Evolutionary conservation across 208 protist species (phyloP), one percentile per base, ranked within the genome.

Genomic region (Leishmania gerbilli): DNA sequence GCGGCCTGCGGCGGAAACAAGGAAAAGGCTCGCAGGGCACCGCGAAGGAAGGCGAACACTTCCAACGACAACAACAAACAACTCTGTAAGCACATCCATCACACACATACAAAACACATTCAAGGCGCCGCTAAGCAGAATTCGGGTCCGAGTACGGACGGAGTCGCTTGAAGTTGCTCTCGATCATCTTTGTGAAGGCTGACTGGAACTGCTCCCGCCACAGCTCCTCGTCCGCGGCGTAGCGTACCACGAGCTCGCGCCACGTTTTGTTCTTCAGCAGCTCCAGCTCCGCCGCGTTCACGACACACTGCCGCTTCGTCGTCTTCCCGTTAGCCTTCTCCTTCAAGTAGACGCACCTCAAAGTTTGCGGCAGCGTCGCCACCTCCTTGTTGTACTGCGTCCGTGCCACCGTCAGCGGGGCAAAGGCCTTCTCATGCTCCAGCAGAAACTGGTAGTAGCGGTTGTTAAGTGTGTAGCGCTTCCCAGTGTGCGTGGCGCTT

Each of bases 131-230:
- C 74, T 51, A 83, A 21, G 64, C 51, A 4, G 79, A 78, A 53
- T 90, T 78, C 40, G 89, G 89, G 17, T 89, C 85, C 1, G 86
- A 84, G 83, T 95, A 97, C 40, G 87, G 79, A n/a, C 92, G 92
- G 9, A 97, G 86, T 40, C 90, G 87, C 62, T 85, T 89, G 77
- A 97, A 95, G 65, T 97, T 87, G 79, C 91, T 89, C 31, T 97
- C 91, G 34, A 97, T 88, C 91, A 97, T 94, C 78, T 97, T 97
- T 7, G 84, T 92, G 58, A 95, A 94, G n/a, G 80, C 93, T 0
- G 82, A 86, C 78, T 91, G 82, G 80, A 97, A 97, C 15, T 87
- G 80, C 21, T 77, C 74, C 67, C 77, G 51, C 93, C 93, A 97
- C 78, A 87, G 86, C 24, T 77, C 85, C 53, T 94, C 85, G 77